Conservation (phyloP, 371 early-diverging fungal species). For the Mortierella sp. region DNA sequence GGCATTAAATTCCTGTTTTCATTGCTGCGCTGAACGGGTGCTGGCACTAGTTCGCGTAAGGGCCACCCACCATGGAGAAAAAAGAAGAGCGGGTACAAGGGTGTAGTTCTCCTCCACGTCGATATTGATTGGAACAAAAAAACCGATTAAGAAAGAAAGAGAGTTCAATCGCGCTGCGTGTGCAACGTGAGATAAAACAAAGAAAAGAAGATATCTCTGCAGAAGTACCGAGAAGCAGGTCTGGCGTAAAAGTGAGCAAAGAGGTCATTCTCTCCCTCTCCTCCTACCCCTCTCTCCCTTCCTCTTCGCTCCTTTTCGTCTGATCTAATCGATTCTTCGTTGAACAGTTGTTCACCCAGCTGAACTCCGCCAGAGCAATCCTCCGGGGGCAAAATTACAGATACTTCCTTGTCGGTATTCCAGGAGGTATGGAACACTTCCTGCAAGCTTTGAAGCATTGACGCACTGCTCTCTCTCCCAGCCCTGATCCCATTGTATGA, state of each 20-base stretch:
- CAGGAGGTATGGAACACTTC: neutral
- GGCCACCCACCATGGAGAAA: neutral
- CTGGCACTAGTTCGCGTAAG: neutral
- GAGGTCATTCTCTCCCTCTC: neutral
- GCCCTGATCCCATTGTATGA: neutral
- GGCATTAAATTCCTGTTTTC: neutral
- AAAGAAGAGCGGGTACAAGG: neutral
- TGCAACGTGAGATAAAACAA: slow-evolving; percentile 14
- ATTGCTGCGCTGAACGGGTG: neutral
- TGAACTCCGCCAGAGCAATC: neutral
- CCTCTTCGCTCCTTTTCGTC: neutral
- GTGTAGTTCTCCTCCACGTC: neutral
- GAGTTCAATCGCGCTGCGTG: neutral
- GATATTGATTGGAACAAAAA: neutral
- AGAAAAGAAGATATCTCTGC: neutral
- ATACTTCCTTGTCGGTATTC: neutral
- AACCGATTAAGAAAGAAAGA: neutral
- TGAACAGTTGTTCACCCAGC: neutral
- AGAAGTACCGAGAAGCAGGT: neutral
- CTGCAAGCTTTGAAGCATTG: neutral
- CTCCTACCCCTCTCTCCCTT: too few species aligned
- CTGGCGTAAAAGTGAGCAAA: slow-evolving; percentile 1
- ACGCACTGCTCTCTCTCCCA: neutral
- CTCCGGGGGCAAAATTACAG: neutral
- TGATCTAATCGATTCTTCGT: slow-evolving; percentile 1